Evolutionary conservation across 1,284 basidiomycete species (phyloP).

Genomic region (Pseudozyma pruni): DNA sequence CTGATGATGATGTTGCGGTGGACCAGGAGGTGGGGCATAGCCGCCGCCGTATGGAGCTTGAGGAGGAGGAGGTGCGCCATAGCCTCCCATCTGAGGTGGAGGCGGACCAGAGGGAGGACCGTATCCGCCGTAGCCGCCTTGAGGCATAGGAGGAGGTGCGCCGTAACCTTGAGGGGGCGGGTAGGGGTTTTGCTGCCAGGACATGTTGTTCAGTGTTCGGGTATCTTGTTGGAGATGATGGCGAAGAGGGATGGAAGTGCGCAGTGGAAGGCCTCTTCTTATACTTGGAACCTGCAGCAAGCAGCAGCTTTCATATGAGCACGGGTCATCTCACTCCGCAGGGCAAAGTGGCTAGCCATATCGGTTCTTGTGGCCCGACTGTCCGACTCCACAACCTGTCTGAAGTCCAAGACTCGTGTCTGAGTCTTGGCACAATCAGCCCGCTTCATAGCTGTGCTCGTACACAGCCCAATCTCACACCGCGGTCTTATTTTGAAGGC

Average conservation of each 20-base stretch:
- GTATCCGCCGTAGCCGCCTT: constrained; percentile 44
- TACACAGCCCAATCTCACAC: too few relatives aligned
- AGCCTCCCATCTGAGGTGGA: constrained; percentile 30
- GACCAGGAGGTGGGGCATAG: constrained; percentile 38
- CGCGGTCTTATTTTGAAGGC: too few relatives aligned
- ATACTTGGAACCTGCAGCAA: not conserved
- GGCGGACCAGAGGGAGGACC: constrained; percentile 21
- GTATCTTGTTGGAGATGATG: not conserved
- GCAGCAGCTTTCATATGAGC: too few relatives aligned
- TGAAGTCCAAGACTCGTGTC: too few relatives aligned
- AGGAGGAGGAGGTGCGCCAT: constrained; percentile 39
- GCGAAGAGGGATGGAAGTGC: too few relatives aligned
- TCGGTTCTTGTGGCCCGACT: too few relatives aligned
- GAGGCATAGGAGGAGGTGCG: constrained; percentile 42
- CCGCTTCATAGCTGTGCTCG: too few relatives aligned
- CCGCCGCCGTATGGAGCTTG: constrained; percentile 25
- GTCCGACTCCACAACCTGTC: too few relatives aligned
- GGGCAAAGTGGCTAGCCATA: too few relatives aligned
- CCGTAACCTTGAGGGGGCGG: constrained; percentile 48
- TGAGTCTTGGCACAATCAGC: too few relatives aligned
- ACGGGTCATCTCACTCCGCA: too few relatives aligned
- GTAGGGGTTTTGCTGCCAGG: constrained; percentile 48
- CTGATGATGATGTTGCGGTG: constrained; percentile 18
- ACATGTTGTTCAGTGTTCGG: constrained; percentile 21
- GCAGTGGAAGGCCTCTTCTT: too few relatives aligned